phyloP scores from a whole-genome alignment of 2,329 filamentous ascomycete genomes.

The Pestalotiopsis fici region DNA sequence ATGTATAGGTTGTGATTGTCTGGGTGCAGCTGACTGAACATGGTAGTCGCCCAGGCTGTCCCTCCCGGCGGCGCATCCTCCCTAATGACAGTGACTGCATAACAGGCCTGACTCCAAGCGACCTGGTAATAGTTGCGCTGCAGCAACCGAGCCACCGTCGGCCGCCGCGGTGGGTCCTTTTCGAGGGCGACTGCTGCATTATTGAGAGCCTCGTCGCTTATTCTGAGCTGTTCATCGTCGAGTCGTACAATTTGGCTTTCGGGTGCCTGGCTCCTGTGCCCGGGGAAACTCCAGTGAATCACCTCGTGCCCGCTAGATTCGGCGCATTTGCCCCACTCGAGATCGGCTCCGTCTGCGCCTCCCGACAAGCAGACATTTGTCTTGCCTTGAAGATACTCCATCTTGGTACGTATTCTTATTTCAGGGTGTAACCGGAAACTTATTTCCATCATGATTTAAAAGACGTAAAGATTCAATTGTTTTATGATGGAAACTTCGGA shows the following conservation, averaged over 20 bases:
- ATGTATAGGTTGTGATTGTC: not conserved
- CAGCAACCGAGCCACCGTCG: not conserved
- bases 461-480: not conserved
- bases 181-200: not conserved
- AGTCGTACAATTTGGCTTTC: not conserved
- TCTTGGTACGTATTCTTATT: not conserved
- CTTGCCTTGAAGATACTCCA: not conserved
- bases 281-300: not conserved
- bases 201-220: not conserved
- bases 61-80: not conserved
- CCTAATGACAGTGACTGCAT: not conserved
- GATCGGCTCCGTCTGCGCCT: not conserved
- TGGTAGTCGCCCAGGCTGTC: not conserved
- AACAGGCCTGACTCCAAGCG: not conserved
- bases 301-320: not conserved
- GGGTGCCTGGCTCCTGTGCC: not conserved
- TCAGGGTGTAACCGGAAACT: too few species aligned
- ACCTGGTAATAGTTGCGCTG: constrained; percentile 1
- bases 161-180: not conserved
- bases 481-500: not conserved
- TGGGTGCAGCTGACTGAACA: not conserved
- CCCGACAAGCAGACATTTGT: not conserved
- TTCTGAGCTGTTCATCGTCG: not conserved
- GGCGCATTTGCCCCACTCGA: not conserved
- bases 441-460: too few species aligned